Evolutionary conservation across 192 early-diverging fungal species (phyloP), one percentile per base, ranked within the genome.

Genomic region (Podila clonocystis): DNA sequence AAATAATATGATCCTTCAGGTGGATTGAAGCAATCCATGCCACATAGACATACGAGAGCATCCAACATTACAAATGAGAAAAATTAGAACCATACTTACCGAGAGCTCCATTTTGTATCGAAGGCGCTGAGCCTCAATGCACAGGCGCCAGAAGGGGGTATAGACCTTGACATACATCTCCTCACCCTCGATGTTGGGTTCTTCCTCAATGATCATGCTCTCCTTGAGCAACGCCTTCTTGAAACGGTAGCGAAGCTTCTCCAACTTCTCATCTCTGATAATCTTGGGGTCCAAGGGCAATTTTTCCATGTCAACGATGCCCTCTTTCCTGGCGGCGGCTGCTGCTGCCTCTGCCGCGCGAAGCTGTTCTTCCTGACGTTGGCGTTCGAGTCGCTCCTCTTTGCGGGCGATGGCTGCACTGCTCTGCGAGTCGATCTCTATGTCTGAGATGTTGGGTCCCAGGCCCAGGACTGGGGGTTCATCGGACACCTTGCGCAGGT

Each of bases 101-200:
- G 75, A 33, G 50, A 85, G 71, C 59, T 72, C 74, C 19, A 78
- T 50, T 50, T 82, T 85, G 55, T 71, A 68, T 58, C 68, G 62
- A 45, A 82, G 22, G 38, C 72, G n/a, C 50, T 84, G 79, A 15
- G 85, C 85, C 9, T 82, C 72, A 48, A 82, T 58, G 65, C 85
- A 86, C 11, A 86, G 68, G 64, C 62, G 58, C 50, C 76, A 64
- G 64, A 86, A 86, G 31, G 85, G 85, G 22, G 80, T 60, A 59
- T 70, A 78, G 11, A 86, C 48, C 59, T 84, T 86, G 41, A 86
- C 36, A 63, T 67, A 86, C 67, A 74, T 82, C 30, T 86, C 67
- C 13, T 84, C 72, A 4, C 71, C 63, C 22, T 82, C 78, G 26
- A 82, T 66, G 50, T 63, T 74, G 11, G 68, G 50, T 72, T 86